Percentiles rank a stretch among this genome's conserved stretches.
Evolutionary conservation across 1,284 basidiomycete species (phyloP).

Genomic region (Ceratobasidium sp.): DNA sequence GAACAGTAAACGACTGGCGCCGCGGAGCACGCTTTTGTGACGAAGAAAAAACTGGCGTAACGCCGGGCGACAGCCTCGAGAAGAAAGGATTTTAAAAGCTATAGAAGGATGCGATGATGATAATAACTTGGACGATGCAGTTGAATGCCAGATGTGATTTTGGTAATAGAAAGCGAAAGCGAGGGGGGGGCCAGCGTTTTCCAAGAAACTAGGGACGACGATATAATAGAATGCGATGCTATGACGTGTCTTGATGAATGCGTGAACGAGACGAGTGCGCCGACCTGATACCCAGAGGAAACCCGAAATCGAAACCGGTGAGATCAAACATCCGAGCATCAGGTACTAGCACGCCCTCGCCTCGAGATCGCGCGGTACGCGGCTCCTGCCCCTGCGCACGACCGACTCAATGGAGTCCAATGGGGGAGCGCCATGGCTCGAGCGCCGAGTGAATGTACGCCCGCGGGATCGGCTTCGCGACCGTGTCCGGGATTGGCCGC

Average conservation of each 20-base stretch:
- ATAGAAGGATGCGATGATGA: constrained; percentile 15
- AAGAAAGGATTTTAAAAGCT: constrained; percentile 32
- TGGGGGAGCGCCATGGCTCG: constrained; percentile 23
- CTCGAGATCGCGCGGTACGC: constrained; percentile 30
- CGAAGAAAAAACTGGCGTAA: constrained; percentile 24
- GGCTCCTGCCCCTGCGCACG: constrained; percentile 34
- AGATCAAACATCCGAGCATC: constrained; percentile 29
- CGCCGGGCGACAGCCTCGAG: constrained; percentile 7
- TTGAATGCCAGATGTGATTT: constrained; percentile 39
- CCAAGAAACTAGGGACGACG: constrained; percentile 16
- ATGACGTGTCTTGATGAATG: constrained; percentile 34
- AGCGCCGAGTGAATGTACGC: constrained; percentile 33
- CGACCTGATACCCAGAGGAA: constrained; percentile 34
- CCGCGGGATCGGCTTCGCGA: constrained; percentile 27
- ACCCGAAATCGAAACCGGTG: constrained; percentile 33
- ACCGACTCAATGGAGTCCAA: constrained; percentile 9
- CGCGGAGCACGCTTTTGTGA: constrained; percentile 33
- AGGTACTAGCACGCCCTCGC: constrained; percentile 24
- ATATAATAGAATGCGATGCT: constrained; percentile 36
- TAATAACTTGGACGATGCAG: constrained; percentile 36
- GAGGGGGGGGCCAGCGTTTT: constrained; percentile 17
- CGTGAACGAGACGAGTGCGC: constrained; percentile 30
- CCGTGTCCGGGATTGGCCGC: constrained; percentile 10
- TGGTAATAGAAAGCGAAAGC: constrained; percentile 34
- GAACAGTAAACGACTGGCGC: constrained; percentile 27